These are phyloP conservation scores for Schizosaccharomyces pombe DNA, from an alignment of 805 yeast genomes.

Conservation along the genomic window DNA sequence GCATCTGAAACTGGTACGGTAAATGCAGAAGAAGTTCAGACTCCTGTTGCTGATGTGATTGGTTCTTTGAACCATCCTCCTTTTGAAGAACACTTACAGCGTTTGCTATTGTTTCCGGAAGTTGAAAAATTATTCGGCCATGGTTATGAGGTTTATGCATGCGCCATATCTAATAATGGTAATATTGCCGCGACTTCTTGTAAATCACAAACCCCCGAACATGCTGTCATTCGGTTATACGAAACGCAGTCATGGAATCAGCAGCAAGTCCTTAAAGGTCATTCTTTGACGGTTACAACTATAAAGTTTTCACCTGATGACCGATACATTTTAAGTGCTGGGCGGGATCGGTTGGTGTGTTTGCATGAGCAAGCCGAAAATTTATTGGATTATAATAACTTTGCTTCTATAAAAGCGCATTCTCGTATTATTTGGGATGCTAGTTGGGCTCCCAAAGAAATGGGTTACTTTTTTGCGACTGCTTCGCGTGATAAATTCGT, in stretches of 20 bases:
- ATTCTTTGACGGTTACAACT: constrained; percentile 66
- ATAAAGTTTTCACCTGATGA: constrained; percentile 45
- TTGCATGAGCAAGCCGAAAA: constrained; percentile 35
- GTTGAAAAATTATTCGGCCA: constrained; percentile 88
- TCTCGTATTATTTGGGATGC: constrained; percentile 88
- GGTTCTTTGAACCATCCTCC: constrained; percentile 35
- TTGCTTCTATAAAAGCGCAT: constrained; percentile 49
- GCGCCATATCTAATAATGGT: constrained; percentile 45
- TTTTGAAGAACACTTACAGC: constrained; percentile 69
- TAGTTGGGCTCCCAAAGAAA: constrained; percentile 43
- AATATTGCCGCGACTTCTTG: constrained; percentile 69
- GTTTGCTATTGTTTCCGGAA: constrained; percentile 89
- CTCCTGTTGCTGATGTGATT: constrained; percentile 13
- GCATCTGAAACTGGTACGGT: constrained; percentile 22
- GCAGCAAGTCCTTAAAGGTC: constrained; percentile 33
- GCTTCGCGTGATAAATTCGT: constrained; percentile 46
- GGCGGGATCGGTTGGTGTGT: constrained; percentile 72
- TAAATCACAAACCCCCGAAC: constrained; percentile 57
- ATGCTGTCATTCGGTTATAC: constrained; percentile 67
- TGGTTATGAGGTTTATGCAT: constrained; percentile 75
- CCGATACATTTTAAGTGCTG: constrained; percentile 40
- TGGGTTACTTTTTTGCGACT: constrained; percentile 21
- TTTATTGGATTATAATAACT: constrained; percentile 20
- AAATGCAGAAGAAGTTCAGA: constrained; percentile 16
- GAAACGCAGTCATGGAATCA: constrained; percentile 40